phyloP scores from a whole-genome alignment of 1,284 basidiomycete species.

The Ceratobasidium sp. region DNA sequence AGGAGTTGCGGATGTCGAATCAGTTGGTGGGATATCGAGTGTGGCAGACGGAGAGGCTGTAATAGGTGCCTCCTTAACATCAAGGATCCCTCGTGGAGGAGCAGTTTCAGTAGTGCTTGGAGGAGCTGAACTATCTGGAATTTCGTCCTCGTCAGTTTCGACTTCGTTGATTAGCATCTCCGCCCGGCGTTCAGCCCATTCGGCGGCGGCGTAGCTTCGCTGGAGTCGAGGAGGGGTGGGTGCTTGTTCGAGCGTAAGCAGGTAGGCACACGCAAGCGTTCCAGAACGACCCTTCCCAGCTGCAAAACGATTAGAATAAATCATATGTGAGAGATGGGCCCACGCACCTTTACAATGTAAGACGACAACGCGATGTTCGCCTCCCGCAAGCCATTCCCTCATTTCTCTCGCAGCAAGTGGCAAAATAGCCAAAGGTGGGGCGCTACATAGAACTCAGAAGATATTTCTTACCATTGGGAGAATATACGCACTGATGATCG shows the following conservation, averaged over 20 bases:
- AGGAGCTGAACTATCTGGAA: slow-evolving; percentile 18
- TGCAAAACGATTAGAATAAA: slow-evolving; percentile 50
- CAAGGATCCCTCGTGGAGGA: slow-evolving; percentile 8
- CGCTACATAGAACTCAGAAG: slow-evolving; percentile 58
- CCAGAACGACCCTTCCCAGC: slow-evolving; percentile 86
- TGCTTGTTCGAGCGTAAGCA: slow-evolving; percentile 67
- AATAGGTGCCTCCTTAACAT: slow-evolving; percentile 20
- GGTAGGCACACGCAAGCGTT: slow-evolving; percentile 81
- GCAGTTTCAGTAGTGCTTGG: neutral
- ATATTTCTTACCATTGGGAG: slow-evolving; percentile 11
- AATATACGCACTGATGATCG: slow-evolving; percentile 76
- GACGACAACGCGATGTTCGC: slow-evolving; percentile 77
- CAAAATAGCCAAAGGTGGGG: slow-evolving; percentile 84
- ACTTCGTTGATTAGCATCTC: slow-evolving; percentile 60
- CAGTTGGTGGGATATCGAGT: slow-evolving; percentile 6
- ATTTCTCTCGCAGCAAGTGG: slow-evolving; percentile 83
- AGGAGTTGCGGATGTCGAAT: slow-evolving; percentile 4
- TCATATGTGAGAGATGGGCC: neutral
- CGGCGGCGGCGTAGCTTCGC: slow-evolving; percentile 61
- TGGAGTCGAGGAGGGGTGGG: slow-evolving; percentile 63
- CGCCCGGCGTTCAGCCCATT: slow-evolving; percentile 62
- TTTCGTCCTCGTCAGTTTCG: slow-evolving; percentile 46
- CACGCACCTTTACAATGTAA: slow-evolving; percentile 86
- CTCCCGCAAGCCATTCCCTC: slow-evolving; percentile 76
- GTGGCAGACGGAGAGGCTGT: slow-evolving; percentile 16